Evolutionary conservation across 2,329 filamentous ascomycete species (phyloP), one percentile per base, ranked within the genome.

Genomic region (Karstenula rhodostoma): DNA sequence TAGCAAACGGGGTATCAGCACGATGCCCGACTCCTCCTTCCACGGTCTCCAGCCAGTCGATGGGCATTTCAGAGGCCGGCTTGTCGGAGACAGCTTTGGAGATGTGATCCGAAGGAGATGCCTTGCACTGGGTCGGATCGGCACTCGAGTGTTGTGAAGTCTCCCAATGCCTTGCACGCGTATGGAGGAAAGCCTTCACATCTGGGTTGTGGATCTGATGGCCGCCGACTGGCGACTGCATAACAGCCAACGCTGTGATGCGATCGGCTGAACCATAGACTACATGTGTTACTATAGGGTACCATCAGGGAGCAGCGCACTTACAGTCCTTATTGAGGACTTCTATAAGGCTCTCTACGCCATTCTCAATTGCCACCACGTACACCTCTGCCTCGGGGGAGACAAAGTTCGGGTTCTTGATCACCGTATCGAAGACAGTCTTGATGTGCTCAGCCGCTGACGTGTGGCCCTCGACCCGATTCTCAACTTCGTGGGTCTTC

Each of bases 361-460:
- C 88, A 57, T 90, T 87, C 1, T 90, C 88, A 17, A 95, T 79
- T 1, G 86, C 91, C 50, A 97, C 82, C 33, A 97, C 73, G 71
- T 93, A 88, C 22, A 96, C 71, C 47, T 82, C 83, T 0, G 87
- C 86, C 1, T 83, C 75, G 0, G 79, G 58, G 0, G 79, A 70
- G 0, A 86, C 78, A 6, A 88, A 69, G 2, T 76, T 55, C 1
- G 73, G 62, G 9, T 79, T 75, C 0, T 78, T 78, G 4, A 95
- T 69, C 0, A 94, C 82, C 4, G 85, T 73, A 27, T 89, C 81
- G 63, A 97, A 90, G 1, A 95, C 80, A 49, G 85, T 88, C 32
- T 78, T 72, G 27, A 94, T 81, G 72, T 97, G 94, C 56, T 87
- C 82, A 32, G 77, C 72, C 17, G 85, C 77, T 27, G 74, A 82